phyloP scores from a whole-genome alignment of 805 yeast genomes.

The Tetrapisispora taiwanensis region DNA sequence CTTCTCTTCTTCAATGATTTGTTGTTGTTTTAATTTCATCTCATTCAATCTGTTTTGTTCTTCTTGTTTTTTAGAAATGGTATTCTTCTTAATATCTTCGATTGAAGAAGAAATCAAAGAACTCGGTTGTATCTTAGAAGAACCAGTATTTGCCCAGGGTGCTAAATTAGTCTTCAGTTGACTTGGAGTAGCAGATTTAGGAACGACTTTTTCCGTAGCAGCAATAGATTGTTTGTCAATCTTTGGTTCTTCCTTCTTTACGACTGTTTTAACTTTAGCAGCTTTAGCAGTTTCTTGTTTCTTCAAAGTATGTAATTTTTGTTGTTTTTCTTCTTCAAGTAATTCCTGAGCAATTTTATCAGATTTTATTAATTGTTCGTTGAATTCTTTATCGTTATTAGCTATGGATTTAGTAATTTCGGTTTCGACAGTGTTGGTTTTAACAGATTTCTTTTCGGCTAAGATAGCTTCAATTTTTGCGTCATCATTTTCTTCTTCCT shows the following conservation, averaged over 20 bases:
- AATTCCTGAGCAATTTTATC: slow-evolving; percentile 18
- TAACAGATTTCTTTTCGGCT: not conserved
- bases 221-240: not conserved
- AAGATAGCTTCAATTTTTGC: not conserved
- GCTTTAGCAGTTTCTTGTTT: not conserved
- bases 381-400: not conserved
- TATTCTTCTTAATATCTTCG: slow-evolving; percentile 9
- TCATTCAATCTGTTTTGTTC: slow-evolving; percentile 3
- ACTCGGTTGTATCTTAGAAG: slow-evolving; percentile 8
- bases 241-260: not conserved
- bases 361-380: too few relatives aligned
- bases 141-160: slow-evolving; percentile 22
- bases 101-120: slow-evolving; percentile 12
- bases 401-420: too few relatives aligned
- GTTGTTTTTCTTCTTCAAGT: slow-evolving; percentile 1
- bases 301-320: not conserved
- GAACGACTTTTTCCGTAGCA: slow-evolving; percentile 1
- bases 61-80: slow-evolving; percentile 9
- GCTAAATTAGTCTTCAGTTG: slow-evolving; percentile 9
- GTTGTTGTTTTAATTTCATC: slow-evolving; percentile 5
- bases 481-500: slow-evolving; percentile 4
- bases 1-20: not conserved
- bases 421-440: too few relatives aligned
- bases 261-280: not conserved
- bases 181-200: slow-evolving; percentile 14